These are phyloP conservation scores for Mortierella sp. DNA, from an alignment of 371 early-diverging fungal species.

Conservation along the genomic window DNA sequence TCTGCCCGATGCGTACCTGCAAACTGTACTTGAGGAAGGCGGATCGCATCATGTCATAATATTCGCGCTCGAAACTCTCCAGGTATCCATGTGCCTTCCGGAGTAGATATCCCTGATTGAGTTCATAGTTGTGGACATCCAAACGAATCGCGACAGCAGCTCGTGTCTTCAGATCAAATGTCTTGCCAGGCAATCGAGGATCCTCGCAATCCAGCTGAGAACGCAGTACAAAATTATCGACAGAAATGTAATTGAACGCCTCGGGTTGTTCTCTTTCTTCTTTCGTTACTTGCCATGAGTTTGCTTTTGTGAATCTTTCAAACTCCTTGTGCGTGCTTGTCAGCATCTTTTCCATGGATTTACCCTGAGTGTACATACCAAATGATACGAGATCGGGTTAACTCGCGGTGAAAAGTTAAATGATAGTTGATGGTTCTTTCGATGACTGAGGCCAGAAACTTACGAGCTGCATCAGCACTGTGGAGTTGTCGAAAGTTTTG, in stretches of 20 bases:
- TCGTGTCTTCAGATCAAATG: conserved; percentile 95
- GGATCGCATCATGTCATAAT: conserved; percentile 92
- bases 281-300: conserved; percentile 54
- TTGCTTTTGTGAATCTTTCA: conserved; percentile 68
- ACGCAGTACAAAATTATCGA: conserved; percentile 78
- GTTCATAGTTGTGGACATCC: conserved; percentile 79
- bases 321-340: conserved; percentile 76
- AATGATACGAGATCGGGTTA: too few species aligned
- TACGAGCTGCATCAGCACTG: conserved; percentile 72
- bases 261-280: conserved; percentile 60
- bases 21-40: conserved; percentile 92
- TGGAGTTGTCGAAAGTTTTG: conserved; percentile 78
- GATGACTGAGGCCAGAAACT: not conserved
- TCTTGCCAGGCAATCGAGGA: conserved; percentile 74
- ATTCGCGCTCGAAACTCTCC: conserved; percentile 92
- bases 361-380: conserved; percentile 67
- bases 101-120: conserved; percentile 67
- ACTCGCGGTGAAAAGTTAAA: too few species aligned
- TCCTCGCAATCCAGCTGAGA: conserved; percentile 94
- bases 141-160: conserved; percentile 88
- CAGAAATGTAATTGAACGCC: conserved; percentile 52
- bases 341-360: conserved; percentile 87
- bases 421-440: not conserved
- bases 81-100: conserved; percentile 68
- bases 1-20: conserved; percentile 94